Evolutionary conservation across 2,329 filamentous ascomycete genomes (phyloP).

Genomic region (Scytalidium lignicola): DNA sequence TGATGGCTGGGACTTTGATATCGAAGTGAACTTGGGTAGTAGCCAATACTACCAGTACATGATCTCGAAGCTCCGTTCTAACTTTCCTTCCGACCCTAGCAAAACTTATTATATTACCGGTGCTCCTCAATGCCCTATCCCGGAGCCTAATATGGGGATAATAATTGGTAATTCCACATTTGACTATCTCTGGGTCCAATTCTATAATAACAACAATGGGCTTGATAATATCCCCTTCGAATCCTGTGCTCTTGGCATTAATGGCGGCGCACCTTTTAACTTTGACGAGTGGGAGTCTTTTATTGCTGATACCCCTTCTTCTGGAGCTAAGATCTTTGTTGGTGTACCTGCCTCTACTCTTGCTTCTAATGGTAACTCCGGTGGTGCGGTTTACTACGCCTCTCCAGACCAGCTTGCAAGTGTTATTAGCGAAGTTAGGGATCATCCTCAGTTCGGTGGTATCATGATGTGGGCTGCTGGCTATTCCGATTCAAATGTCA

Average conservation of each 20-base stretch:
- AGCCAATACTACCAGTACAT: slow-evolving; percentile 22
- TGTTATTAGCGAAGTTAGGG: slow-evolving; percentile 26
- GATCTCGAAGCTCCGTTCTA: slow-evolving; percentile 23
- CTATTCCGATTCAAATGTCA: slow-evolving; percentile 31
- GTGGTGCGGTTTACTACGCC: slow-evolving; percentile 31
- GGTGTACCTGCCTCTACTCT: slow-evolving; percentile 27
- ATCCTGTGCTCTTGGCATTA: slow-evolving; percentile 5
- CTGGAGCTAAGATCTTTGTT: slow-evolving; percentile 25
- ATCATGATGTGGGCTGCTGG: slow-evolving; percentile 39
- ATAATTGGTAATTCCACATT: slow-evolving; percentile 34
- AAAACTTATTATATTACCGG: slow-evolving; percentile 42
- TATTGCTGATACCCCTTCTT: slow-evolving; percentile 21
- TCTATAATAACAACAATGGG: slow-evolving; percentile 35
- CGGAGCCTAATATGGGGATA: slow-evolving; percentile 36
- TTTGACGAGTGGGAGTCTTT: slow-evolving; percentile 24
- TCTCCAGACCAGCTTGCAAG: slow-evolving; percentile 26
- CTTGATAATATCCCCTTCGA: slow-evolving; percentile 11
- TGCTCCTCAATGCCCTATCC: slow-evolving; percentile 41
- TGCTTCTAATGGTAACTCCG: slow-evolving; percentile 29
- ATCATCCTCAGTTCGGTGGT: slow-evolving; percentile 29
- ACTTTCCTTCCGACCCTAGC: slow-evolving; percentile 28
- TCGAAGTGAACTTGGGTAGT: slow-evolving; percentile 30
- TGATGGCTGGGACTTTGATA: slow-evolving; percentile 49
- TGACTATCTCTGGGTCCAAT: slow-evolving; percentile 40
- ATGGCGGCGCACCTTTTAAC: slow-evolving; percentile 20